phyloP scores from a whole-genome alignment of 2,329 filamentous ascomycete species.

The Diplodia corticola region DNA sequence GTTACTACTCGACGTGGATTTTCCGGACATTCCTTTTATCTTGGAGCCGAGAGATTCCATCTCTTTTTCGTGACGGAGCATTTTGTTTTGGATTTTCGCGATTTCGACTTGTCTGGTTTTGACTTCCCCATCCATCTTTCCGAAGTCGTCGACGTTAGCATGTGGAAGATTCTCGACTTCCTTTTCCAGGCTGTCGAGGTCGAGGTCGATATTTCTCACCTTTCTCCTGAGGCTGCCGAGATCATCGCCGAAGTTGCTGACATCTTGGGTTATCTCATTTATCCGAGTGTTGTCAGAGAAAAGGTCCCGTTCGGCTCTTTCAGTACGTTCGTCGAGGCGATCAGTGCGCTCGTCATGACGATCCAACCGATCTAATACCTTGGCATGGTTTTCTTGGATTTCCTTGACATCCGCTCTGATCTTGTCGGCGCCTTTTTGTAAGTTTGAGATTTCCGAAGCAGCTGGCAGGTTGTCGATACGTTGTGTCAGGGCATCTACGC shows the following conservation, averaged over 20 bases:
- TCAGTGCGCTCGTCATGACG: not conserved
- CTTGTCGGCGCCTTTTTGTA: not conserved
- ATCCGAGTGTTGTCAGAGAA: slow-evolving; percentile 1
- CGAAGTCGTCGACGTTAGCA: not conserved
- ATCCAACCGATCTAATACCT: not conserved
- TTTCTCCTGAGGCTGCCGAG: not conserved
- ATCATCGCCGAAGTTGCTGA: not conserved
- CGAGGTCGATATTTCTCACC: not conserved
- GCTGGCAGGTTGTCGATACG: not conserved
- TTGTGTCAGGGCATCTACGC: not conserved
- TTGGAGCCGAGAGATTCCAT: not conserved
- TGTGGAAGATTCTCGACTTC: not conserved
- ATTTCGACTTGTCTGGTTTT: not conserved
- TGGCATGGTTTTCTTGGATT: not conserved
- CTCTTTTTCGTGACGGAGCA: not conserved
- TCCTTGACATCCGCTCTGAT: not conserved
- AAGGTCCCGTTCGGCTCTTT: not conserved
- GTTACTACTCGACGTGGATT: not conserved
- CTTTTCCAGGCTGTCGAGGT: not conserved
- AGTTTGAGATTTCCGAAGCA: not conserved
- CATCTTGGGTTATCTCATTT: not conserved
- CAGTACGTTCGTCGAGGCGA: not conserved
- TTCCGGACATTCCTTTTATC: not conserved
- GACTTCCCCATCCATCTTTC: not conserved
- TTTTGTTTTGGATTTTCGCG: not conserved